Base-by-base conservation (phyloP, 1,139 yeast species). In the Zhuliangozyma blackwelliae region DNA sequence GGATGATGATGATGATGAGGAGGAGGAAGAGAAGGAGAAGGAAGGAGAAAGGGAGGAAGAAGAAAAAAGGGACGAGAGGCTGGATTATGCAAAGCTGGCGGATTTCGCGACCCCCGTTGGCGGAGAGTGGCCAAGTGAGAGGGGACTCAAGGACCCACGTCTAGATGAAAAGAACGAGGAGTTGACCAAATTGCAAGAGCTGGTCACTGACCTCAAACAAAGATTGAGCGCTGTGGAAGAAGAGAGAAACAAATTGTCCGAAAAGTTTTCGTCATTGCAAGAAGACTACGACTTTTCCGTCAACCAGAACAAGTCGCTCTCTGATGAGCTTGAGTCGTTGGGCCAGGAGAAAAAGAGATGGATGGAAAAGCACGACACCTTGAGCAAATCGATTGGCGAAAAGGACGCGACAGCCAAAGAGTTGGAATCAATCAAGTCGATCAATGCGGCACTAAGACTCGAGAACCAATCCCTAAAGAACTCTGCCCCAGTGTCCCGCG, bases 381-480 rank as follows among this genome's bases (percentile, higher is more conserved):
- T 43, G 22, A 35, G 31, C 8, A 40, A 39, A 38, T 34, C 45
- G 20, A 32, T 34, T 2, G 33, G 32, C 9, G 47, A 41, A 8
- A 29, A 37, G 28, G 37, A 39, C 25, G 42, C 43, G n/a, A 35
- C 49, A 16, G 26, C 40, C 10, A 47, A 52, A 32, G 68, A 63
- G 23, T 46, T 55, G 26, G 61, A 61, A 27, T 41, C 45, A 31
- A 43, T 62, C 28, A 66, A 63, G 38, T 41, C 67, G 1, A 43
- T 55, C 5, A 59, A 56, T 37, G 68, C 72, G 10, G 59, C 65
- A 23, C 61, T 68, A 39, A 54, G 70, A 37, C 57, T 66, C 36
- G 74, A 68, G 42, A 65, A 63, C 40, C 70, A 65, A 44, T 55
- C 70, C 2, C 54, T 68, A 40, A 68, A 67, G 47, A 44, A 39